Evolutionary conservation across 441 rosid genomes (phyloP), one percentile per base, ranked within the genome.

Genomic region (Euphorbia celastroides): DNA sequence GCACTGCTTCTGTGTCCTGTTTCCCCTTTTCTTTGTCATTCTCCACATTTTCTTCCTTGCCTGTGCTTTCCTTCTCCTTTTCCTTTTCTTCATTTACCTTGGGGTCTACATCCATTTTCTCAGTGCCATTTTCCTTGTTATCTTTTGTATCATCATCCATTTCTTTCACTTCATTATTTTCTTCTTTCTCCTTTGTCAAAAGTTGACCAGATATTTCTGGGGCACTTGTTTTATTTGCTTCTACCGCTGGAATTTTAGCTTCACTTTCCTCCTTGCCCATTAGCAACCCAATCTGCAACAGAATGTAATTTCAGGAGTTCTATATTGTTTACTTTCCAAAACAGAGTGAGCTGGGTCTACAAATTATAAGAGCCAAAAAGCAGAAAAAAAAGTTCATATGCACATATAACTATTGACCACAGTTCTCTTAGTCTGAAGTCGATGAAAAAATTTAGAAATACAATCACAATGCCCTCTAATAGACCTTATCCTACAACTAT

Each of bases 231-330:
- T 90, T 87, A 62, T 80, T 87, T 66, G 70, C 82, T 46, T 72
- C 75, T 54, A 77, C 79, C 77, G 74, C 79, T 46, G 81, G 54
- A 78, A 64, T 86, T 77, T 83, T 77, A 27, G 73, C 74, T 72
- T 68, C 83, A 32, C 70, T 74, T 74, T 82, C 86, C 64, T 82
- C 88, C 71, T 86, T 87, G 7, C 81, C 88, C 99, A 92, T 93
- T 65, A 56, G 78, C 66, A 71, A 64, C 50, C 66, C 67, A 67
- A 65, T 57, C 60, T 66, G 32, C 55, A 61, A 48, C 46, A 60
- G 26, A 71, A 23, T 12, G 61, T 28, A 6, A 28, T 28, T 65
- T 22, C 7, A 52, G 20, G 30, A 32, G n/a, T n/a, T n/a, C n/a
- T 12, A 34, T 32, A 22, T 34, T 30, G n/a, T 44, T 19, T 6